Evolutionary conservation across 495 filamentous ascomycete species (phyloP).

Genomic region (Immersiella caudata): DNA sequence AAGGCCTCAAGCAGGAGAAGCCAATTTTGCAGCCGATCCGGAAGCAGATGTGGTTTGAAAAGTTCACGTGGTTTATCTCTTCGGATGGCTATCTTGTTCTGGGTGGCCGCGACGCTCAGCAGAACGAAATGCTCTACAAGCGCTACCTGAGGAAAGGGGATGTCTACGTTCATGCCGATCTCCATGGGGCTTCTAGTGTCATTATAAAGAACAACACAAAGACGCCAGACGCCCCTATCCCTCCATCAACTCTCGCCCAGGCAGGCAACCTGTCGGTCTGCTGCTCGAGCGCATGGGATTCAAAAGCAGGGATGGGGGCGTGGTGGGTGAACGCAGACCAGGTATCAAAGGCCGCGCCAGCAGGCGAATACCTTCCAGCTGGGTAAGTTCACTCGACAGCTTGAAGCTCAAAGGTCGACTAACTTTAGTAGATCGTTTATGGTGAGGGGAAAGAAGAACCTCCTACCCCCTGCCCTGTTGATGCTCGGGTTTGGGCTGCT

Average conservation of each 20-base stretch:
- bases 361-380: conserved; percentile 75
- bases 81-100: conserved; percentile 94
- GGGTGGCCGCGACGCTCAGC: conserved; percentile 82
- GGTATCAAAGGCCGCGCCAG: conserved; percentile 76
- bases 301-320: conserved; percentile 90
- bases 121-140: conserved; percentile 88
- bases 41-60: conserved; percentile 91
- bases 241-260: conserved; percentile 88
- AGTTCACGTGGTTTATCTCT: conserved; percentile 91
- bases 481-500: conserved; percentile 84
- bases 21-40: conserved; percentile 80
- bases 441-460: conserved; percentile 84
- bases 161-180: conserved; percentile 87
- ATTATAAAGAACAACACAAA: conserved; percentile 82
- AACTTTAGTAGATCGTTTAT: conserved; percentile 58
- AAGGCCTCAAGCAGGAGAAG: conserved; percentile 89
- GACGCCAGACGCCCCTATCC: conserved; percentile 78
- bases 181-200: conserved; percentile 78
- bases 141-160: conserved; percentile 85
- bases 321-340: conserved; percentile 92
- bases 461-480: conserved; percentile 83
- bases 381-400: conserved; percentile 45
- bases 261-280: conserved; percentile 82
- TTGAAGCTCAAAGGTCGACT: neutral
- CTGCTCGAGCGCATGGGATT: conserved; percentile 90